Evolutionary conservation across 2,329 filamentous ascomycete genomes (phyloP), one percentile per base, ranked within the genome.

Genomic region (Plenodomus lindquistii): DNA sequence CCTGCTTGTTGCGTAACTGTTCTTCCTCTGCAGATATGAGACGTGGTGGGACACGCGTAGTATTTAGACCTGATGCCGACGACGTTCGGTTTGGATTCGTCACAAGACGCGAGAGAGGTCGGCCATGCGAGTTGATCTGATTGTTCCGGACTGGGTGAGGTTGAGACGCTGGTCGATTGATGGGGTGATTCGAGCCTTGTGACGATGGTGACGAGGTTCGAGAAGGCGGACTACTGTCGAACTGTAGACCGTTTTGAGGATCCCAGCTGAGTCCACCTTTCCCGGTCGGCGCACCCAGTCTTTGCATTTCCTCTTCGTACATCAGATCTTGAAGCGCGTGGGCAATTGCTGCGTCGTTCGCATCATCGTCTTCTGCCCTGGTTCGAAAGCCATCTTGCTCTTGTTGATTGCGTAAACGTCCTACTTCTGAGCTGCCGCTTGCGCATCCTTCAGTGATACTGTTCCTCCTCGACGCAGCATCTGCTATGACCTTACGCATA

Each of bases 321-420:
- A 94, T 87, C 16, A 96, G 77, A 63, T 97, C 92, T 76, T 89
- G 91, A 24, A 95, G 77, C 0, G 91, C 91, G 63, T 92, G 85
- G 44, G 91, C 85, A 52, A 96, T 96, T 4, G 92, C 92, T 19
- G 83, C 80, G 46, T 96, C 90, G 61, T 96, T 95, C 3, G 91
- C 92, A 59, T 91, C 87, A 46, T 96, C 91, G 68, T 95, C 89
- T 57, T 95, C 90, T 0, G 90, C 91, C 63, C 89, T 83, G 0
- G 91, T 97, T 51, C 81, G 83, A 75, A 95, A 93, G 0, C 91
- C 89, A 56, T 87, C 60, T 47, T 78, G 79, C 5, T 84, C 84
- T 31, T 86, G 87, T 49, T 89, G 82, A 15, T 85, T 81, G 3
- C 80, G 80, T 17, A 92, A 83, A 63, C 86, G 82, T n/a, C 79